Evolutionary conservation across 1,284 basidiomycete genomes (phyloP), one percentile per base, ranked within the genome.

Genomic region (Veloporphyrellus conicus): DNA sequence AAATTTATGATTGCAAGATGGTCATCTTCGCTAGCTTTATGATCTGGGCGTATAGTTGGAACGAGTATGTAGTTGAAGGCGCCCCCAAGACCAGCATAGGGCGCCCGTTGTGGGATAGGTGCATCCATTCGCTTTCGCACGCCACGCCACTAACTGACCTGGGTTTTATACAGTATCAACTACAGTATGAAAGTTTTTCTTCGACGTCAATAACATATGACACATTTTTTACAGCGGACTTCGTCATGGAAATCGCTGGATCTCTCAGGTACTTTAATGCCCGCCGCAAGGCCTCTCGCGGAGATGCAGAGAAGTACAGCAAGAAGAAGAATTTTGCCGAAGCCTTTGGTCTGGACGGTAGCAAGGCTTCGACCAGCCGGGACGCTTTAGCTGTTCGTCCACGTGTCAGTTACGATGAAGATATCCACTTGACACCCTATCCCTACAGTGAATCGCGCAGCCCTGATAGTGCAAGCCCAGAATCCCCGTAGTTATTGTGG

Each of bases 41-140:
- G 83, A 75, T 79, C 68, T 92, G 87, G 85, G 86, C 91, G 0
- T 93, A 91, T 61, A 75, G 75, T 7, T 74, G 77, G 58, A 75
- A 69, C 0, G 89, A 91, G 52, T 93, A 93, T 65, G 67, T 49
- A 52, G 31, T 61, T 14, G 50, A 62, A 32, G 69, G 63, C 10
- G 62, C 53, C 31, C 65, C 47, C 43, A 71, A 59, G 45, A 83
- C 79, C 2, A 71, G 76, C 36, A 72, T 85, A 45, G 76, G 80
- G 74, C 71, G 75, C 45, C 79, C 90, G 0, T 67, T 93, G 14
- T 82, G 76, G 79, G 87, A 93, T 60, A 84, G 80, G 81, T 81
- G 41, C 39, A 77, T 34, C 39, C 19, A 7, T 48, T 36, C 19
- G 35, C 36, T 22, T 29, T 19, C 2, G 14, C 22, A 15, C 22